These are phyloP conservation scores for Aureobasidium zeae DNA, from an alignment of 2,329 filamentous ascomycete genomes.

Conservation along the genomic window DNA sequence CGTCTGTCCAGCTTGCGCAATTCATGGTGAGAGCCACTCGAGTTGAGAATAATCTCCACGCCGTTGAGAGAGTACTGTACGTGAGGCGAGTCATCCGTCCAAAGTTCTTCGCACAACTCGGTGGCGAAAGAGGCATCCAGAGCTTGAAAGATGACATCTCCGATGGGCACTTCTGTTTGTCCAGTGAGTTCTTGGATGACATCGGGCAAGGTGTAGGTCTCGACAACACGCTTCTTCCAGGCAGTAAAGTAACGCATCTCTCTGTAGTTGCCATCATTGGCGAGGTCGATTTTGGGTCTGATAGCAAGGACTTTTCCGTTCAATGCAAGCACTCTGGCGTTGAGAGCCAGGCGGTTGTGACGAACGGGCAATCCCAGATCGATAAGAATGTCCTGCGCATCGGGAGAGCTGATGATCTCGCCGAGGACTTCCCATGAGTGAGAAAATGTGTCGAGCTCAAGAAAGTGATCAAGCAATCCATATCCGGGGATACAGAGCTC, in stretches of 20 bases:
- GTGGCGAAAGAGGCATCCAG: constrained; percentile 54
- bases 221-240: constrained; percentile 51
- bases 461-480: constrained; percentile 57
- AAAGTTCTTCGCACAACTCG: constrained; percentile 62
- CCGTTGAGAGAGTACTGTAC: constrained; percentile 57
- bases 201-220: constrained; percentile 56
- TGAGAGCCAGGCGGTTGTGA: constrained; percentile 55
- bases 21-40: constrained; percentile 57
- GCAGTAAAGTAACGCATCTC: constrained; percentile 50
- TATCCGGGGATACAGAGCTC: constrained; percentile 51
- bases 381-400: constrained; percentile 56
- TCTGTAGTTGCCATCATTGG: constrained; percentile 56
- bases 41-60: constrained; percentile 53
- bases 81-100: constrained; percentile 50
- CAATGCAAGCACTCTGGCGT: constrained; percentile 55
- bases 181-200: constrained; percentile 50
- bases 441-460: constrained; percentile 33
- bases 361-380: constrained; percentile 45
- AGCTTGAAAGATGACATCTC: constrained; percentile 56
- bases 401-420: constrained; percentile 50
- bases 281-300: constrained; percentile 61
- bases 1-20: constrained; percentile 55
- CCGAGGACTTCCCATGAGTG: constrained; percentile 52
- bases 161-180: constrained; percentile 52
- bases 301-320: constrained; percentile 63